Conservation (phyloP, 176 grass and related monocot species). For the Lolium perenne region DNA sequence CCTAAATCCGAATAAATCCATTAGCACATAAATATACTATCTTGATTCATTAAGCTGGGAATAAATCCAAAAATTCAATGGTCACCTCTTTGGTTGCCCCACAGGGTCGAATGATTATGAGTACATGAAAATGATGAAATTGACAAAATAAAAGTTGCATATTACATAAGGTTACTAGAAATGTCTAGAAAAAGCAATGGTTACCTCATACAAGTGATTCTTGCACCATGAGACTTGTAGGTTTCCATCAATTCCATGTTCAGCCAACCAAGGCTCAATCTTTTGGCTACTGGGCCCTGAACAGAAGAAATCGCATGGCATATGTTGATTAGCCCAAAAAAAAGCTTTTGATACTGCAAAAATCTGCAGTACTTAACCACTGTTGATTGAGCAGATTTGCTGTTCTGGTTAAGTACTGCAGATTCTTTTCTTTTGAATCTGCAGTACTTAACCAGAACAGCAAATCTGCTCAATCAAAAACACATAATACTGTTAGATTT, state of each 20-base stretch:
- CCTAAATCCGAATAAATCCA: background rate
- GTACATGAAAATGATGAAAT: conserved; percentile 41
- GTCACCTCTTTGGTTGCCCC: background rate
- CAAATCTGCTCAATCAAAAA: conserved; percentile 7
- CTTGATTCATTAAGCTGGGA: background rate
- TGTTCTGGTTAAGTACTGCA: background rate
- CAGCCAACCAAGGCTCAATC: conserved; percentile 38
- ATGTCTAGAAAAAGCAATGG: background rate
- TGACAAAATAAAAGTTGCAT: conserved; percentile 12
- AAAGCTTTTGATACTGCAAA: conserved; percentile 16
- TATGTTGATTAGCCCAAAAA: conserved; percentile 31
- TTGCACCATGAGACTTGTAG: conserved; percentile 71
- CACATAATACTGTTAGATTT: background rate
- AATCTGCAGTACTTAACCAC: too few relatives aligned
- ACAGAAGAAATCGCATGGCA: conserved; percentile 41
- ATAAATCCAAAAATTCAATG: background rate
- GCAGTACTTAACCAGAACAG: conserved; percentile 22
- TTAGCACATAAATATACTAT: background rate
- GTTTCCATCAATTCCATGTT: conserved; percentile 39
- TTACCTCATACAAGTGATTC: conserved; percentile 85
- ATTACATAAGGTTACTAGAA: background rate
- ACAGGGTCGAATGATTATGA: background rate
- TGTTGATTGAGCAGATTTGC: background rate
- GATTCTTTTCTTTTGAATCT: background rate
- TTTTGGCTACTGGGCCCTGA: conserved; percentile 66